A percentile compares a stretch with the other conserved stretches of the same genome.
These are phyloP conservation scores for Euphorbia corollata DNA, from an alignment of 441 rosid genomes.

Conservation along the genomic window DNA sequence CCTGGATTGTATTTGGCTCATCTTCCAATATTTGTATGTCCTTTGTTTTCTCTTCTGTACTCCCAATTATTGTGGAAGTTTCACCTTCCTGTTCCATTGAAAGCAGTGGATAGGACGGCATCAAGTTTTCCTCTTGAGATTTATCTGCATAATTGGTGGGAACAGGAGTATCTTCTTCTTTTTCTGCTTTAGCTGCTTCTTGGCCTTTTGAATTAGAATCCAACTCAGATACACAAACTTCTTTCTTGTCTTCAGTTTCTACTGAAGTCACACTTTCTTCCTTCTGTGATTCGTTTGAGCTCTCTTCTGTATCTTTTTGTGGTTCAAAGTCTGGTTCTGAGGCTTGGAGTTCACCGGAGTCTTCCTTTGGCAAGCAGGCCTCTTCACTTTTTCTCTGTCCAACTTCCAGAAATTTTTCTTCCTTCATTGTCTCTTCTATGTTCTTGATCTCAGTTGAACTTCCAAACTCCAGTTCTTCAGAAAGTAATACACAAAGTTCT, in stretches of 20 bases:
- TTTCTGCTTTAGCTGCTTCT: constrained; percentile 15
- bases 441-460: background rate
- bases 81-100: constrained; percentile 19
- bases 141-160: constrained; percentile 26
- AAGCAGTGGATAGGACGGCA: constrained; percentile 15
- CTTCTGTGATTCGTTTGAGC: constrained; percentile 16
- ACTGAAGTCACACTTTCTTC: constrained; percentile 11
- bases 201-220: constrained; percentile 13
- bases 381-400: constrained; percentile 17
- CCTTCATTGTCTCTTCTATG: constrained; percentile 6
- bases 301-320: constrained; percentile 20
- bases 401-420: constrained; percentile 6
- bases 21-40: constrained; percentile 18
- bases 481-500: constrained; percentile 15
- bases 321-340: constrained; percentile 17
- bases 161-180: constrained; percentile 6
- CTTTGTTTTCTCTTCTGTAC: constrained; percentile 21
- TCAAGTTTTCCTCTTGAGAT: constrained; percentile 19
- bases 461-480: constrained; percentile 17
- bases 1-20: constrained; percentile 20
- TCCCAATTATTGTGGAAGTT: constrained; percentile 16
- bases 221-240: constrained; percentile 14
- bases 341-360: constrained; percentile 14
- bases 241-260: constrained; percentile 20
- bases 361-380: constrained; percentile 12